Base-by-base conservation (phyloP, 768 basidiomycete genomes). In the Auricularia sp. region DNA sequence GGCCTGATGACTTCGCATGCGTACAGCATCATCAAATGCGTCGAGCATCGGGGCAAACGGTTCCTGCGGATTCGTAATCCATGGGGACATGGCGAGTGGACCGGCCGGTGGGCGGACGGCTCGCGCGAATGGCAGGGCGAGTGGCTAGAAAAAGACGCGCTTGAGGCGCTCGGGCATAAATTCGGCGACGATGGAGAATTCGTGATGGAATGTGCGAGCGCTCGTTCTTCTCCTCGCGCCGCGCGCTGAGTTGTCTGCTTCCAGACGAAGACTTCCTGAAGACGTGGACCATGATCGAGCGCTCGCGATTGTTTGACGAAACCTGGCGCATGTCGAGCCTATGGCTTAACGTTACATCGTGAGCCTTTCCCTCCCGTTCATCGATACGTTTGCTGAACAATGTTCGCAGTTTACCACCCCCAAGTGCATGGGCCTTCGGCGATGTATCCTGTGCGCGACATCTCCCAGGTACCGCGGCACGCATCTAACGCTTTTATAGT, bases 151-250 rank as follows among this genome's bases (percentile, higher is more conserved):
- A 14, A 14, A 33, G 56, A 29, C 23, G 70, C 75, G 3, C 74
- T 84, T 3, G 72, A 76, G 0, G 71, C 71, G 35, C 72, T 85
- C 0, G 75, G 72, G 3, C 82, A 84, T 70, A 64, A 70, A 1
- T 84, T 85, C 64, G 83, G 83, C 1, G 70, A 71, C 79, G 79
- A 82, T 64, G 84, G 83, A 1, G 75, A 81, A 62, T 85, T 85
- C 64, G 74, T 84, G 18, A 83, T 84, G 83, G 83, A 84, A 61
- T 67, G 60, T 61, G 14, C 51, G 68, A 42, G 12, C 23, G 14
- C 33, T 43, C 54, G 12, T 36, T 33, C 14, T 47, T 51, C 11
- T 2, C 35, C 4, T 3, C 39, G 12, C 3, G 29, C 5, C 16
- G 21, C 8, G n/a, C 21, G 29, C 59, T 65, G 18, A 62, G 2